Evolutionary conservation across 2,329 filamentous ascomycete genomes (phyloP).

Genomic region (Ascochyta clinopodiicola): DNA sequence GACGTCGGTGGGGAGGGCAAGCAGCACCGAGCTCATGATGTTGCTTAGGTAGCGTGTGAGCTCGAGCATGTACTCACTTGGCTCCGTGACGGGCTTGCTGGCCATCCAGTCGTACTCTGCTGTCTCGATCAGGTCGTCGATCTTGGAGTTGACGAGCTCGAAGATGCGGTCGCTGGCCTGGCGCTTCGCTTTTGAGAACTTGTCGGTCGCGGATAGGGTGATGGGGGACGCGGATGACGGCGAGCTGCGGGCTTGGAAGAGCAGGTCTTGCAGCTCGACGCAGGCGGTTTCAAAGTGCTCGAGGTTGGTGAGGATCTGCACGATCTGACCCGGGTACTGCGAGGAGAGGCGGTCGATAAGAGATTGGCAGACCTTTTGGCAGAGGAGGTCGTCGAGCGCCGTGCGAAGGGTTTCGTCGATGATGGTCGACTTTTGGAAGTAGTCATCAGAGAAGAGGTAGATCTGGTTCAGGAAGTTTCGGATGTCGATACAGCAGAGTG

Average conservation of each 20-base stretch:
- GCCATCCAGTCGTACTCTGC: constrained; percentile 93
- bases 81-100: constrained; percentile 69
- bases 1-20: constrained; percentile 92
- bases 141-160: constrained; percentile 97
- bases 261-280: constrained; percentile 82
- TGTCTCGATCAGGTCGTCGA: constrained; percentile 95
- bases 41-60: constrained; percentile 91
- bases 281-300: constrained; percentile 97
- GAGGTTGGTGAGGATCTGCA: constrained; percentile 96
- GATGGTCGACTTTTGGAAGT: constrained; percentile 86
- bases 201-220: constrained; percentile 79
- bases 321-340: constrained; percentile 96
- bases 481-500: constrained; percentile 96
- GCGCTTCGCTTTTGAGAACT: constrained; percentile 90
- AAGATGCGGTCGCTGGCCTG: constrained; percentile 97
- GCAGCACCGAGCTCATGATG: constrained; percentile 93
- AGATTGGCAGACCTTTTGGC: constrained; percentile 87
- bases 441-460: constrained; percentile 95
- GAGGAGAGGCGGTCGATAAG: constrained; percentile 87
- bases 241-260: constrained; percentile 84
- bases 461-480: constrained; percentile 98
- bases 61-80: constrained; percentile 94
- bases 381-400: constrained; percentile 92
- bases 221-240: constrained; percentile 81
- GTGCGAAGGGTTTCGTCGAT: constrained; percentile 91